Percentiles rank a stretch among this genome's conserved stretches.
Evolutionary conservation across 1,284 basidiomycete species (phyloP).

Genomic region (Trametes versicolor): DNA sequence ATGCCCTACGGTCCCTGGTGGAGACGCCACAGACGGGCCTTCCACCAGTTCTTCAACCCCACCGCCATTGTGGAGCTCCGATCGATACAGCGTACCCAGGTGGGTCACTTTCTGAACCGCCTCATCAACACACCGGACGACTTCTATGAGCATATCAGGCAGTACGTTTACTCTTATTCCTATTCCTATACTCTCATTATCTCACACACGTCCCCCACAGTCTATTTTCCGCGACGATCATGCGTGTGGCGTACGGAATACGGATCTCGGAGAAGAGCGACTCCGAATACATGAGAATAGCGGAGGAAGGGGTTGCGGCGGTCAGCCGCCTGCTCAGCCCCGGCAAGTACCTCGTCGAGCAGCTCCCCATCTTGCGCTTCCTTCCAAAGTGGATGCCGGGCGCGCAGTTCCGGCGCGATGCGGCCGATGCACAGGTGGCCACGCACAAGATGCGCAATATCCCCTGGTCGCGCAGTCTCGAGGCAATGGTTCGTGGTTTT

Average conservation of each 20-base stretch:
- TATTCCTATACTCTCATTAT: neutral
- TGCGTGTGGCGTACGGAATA: conserved; percentile 23
- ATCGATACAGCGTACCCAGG: conserved; percentile 10
- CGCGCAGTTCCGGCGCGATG: conserved; percentile 23
- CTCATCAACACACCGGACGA: conserved; percentile 2
- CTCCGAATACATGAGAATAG: conserved; percentile 13
- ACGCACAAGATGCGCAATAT: conserved; percentile 9
- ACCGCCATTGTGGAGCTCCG: conserved; percentile 1
- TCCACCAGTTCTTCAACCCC: conserved; percentile 26
- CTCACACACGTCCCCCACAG: neutral
- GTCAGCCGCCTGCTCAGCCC: conserved; percentile 22
- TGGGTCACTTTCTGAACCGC: conserved; percentile 9
- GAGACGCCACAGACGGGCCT: conserved; percentile 17
- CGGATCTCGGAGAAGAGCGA: conserved; percentile 15
- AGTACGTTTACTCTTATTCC: conserved; percentile 7
- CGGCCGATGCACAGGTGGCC: conserved; percentile 1
- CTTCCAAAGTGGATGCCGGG: conserved; percentile 21
- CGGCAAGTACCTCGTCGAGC: conserved; percentile 26
- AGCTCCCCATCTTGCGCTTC: conserved; percentile 14
- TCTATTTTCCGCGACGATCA: conserved; percentile 20
- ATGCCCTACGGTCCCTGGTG: conserved; percentile 20
- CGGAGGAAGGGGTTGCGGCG: conserved; percentile 12
- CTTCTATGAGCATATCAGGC: conserved; percentile 19
- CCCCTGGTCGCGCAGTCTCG: conserved; percentile 17
- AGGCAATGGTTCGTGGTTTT: neutral